Percentiles rank a stretch among this genome's conserved stretches.
Conservation (phyloP, 2,329 filamentous ascomycete genomes). For the Neurospora sp. region DNA sequence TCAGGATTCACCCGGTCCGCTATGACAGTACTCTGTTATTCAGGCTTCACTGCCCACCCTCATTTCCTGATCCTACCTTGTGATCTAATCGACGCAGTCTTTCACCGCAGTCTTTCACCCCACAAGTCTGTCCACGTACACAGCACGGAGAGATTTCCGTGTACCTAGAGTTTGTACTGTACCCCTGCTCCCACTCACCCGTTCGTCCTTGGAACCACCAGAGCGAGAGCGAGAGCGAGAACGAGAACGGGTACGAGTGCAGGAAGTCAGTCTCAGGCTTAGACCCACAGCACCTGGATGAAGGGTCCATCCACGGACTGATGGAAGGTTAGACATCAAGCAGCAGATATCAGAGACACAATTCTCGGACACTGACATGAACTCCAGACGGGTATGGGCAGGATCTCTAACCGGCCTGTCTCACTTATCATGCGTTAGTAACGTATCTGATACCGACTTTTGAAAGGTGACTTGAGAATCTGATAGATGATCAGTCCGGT, state of each 20-base stretch:
- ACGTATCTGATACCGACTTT: background rate
- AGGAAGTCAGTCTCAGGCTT: background rate
- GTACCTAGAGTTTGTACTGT: background rate
- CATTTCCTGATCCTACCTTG: background rate
- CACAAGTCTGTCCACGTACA: background rate
- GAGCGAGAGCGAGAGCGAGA: background rate
- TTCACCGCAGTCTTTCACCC: background rate
- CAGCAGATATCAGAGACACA: background rate
- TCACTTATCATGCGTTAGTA: background rate
- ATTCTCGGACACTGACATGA: background rate
- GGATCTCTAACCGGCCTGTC: background rate
- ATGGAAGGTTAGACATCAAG: background rate
- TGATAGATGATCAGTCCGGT: background rate
- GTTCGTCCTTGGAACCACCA: background rate
- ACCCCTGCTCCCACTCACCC: background rate
- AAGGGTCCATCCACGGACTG: background rate
- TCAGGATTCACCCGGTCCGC: background rate
- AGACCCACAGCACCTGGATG: background rate
- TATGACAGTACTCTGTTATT: background rate
- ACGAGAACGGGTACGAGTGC: background rate
- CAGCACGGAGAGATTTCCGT: background rate
- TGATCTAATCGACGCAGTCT: background rate
- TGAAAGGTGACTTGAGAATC: background rate
- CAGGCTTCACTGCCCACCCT: background rate
- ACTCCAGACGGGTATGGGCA: background rate